Evolutionary conservation across 305 asterid species (phyloP).

Genomic region (Stenogyne calaminthoides): DNA sequence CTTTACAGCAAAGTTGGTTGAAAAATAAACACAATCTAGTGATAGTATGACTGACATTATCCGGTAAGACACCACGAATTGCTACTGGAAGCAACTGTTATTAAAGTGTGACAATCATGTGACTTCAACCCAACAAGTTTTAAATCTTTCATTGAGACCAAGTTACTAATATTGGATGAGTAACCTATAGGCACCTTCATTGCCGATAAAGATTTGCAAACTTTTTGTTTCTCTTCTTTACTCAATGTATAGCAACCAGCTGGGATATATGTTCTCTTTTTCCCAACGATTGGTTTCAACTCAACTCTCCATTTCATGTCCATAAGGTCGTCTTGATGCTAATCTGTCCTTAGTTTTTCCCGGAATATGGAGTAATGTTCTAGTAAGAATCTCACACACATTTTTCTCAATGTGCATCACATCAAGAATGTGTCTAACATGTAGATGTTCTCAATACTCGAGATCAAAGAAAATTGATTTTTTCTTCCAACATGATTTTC

Average conservation of each 20-base stretch:
- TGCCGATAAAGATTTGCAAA: neutral
- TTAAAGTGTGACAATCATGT: neutral
- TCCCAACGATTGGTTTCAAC: neutral
- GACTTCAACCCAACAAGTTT: neutral
- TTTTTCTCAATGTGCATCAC: constrained; percentile 10
- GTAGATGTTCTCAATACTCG: neutral
- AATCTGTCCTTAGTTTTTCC: neutral
- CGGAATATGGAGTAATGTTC: neutral
- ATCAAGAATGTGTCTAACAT: neutral
- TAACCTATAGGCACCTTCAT: constrained; percentile 11
- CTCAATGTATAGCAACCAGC: neutral
- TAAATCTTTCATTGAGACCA: neutral
- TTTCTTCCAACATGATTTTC: neutral
- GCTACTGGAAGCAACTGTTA: neutral
- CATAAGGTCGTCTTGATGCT: neutral
- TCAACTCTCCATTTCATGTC: neutral
- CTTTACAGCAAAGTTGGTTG: neutral
- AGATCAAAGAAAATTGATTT: constrained; percentile 7
- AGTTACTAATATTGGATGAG: neutral
- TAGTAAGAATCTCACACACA: neutral
- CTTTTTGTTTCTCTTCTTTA: neutral
- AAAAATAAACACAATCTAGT: neutral
- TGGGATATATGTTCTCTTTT: neutral
- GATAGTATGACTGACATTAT: neutral
- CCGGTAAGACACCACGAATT: neutral